Evolutionary conservation across 805 yeast species (phyloP), one percentile per base, ranked within the genome.

Genomic region (Candida sonorensis): DNA sequence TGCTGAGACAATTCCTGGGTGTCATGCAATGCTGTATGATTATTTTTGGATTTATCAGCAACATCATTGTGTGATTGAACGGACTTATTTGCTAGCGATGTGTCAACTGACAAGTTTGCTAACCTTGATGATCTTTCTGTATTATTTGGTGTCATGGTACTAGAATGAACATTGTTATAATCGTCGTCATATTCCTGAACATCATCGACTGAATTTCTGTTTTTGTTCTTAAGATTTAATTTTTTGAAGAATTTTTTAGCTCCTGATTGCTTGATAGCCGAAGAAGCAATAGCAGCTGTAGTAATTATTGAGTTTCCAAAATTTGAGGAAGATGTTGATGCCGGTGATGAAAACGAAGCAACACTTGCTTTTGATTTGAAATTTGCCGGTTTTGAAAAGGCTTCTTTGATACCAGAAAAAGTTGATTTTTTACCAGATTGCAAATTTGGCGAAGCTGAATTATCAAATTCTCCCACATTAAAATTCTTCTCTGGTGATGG

Each of bases 161-260:
- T n/a, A 11, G 9, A 32, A 3, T 28, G 30, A 7, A 13, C 18
- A 4, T 20, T 14, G 3, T 5, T 6, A 19, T 6, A 12, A 1
- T 32, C 38, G 8, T 7, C 20, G 20, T 18, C 20, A 18, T 18
- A 18, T 18, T 6, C 9, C 9, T 7, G 9, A 18, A 7, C 20
- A 18, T 18, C 20, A 7, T 18, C 20, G 9, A 7, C 8, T 6
- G 9, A 18, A 9, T 18, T 12, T 6, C 13, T 16, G 7, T 23
- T 23, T 35, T 40, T 44, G 33, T 34, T 39, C 30, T 41, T 44
- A 36, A 43, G 38, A 2, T 41, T 28, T 10, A 44, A 38, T 31
- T 45, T 47, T 30, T 40, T 44, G 27, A 47, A 39, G 27, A 47
- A 47, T 10, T 37, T 36, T 23, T 38, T 45, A 8, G 51, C 46